Evolutionary conservation across 805 yeast genomes (phyloP).

Genomic region (Starmerella kuoi): DNA sequence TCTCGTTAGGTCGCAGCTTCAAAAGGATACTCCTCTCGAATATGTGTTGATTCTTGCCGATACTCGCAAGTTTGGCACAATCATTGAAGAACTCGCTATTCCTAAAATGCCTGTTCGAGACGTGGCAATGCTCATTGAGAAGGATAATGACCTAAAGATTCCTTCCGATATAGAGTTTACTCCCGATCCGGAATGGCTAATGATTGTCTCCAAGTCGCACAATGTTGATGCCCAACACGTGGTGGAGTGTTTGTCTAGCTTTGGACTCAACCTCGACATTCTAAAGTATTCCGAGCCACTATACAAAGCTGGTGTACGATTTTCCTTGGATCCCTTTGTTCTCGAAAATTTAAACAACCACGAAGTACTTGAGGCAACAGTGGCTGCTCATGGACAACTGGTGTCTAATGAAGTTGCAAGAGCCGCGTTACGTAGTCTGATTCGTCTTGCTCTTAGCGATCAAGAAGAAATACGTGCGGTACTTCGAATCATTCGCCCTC

Average conservation of each 20-base stretch:
- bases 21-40: slow-evolving; percentile 4
- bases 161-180: slow-evolving; percentile 1
- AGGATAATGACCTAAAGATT: not conserved
- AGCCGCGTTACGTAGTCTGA: slow-evolving; percentile 5
- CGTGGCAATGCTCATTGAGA: not conserved
- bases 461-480: slow-evolving; percentile 1
- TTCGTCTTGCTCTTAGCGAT: slow-evolving; percentile 5
- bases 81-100: not conserved
- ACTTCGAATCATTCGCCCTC: slow-evolving; percentile 5
- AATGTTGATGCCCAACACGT: slow-evolving; percentile 13
- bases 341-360: not conserved
- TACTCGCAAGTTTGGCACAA: slow-evolving; percentile 2
- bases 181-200: slow-evolving; percentile 11
- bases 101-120: not conserved
- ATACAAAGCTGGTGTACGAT: slow-evolving; percentile 1
- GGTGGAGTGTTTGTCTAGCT: slow-evolving; percentile 5
- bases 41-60: slow-evolving; percentile 7
- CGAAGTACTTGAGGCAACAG: slow-evolving; percentile 9
- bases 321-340: slow-evolving; percentile 4
- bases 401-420: slow-evolving; percentile 8
- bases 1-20: slow-evolving; percentile 5
- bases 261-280: slow-evolving; percentile 3
- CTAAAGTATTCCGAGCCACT: slow-evolving; percentile 9
- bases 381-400: slow-evolving; percentile 10
- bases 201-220: slow-evolving; percentile 14